phyloP scores from a whole-genome alignment of 768 basidiomycete species.

The Neoboletus subvelutipes region DNA sequence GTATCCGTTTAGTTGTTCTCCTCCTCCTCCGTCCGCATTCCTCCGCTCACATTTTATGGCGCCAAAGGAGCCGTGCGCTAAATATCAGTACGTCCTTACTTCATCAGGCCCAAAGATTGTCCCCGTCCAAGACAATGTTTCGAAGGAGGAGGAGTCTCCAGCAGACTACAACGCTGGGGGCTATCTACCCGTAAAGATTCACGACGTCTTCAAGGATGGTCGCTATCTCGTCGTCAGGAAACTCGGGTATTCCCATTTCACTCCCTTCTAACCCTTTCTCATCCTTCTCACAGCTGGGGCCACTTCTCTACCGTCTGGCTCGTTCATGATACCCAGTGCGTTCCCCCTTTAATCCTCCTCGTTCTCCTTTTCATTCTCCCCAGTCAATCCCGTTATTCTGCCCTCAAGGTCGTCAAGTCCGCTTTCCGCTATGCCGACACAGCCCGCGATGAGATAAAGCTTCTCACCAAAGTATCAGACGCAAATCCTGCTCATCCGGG shows the following conservation, averaged over 20 bases:
- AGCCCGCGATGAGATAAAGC: constrained; percentile 93
- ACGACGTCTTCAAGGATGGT: constrained; percentile 79
- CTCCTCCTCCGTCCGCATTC: not conserved
- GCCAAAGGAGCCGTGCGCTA: constrained; percentile 62
- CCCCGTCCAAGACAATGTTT: constrained; percentile 61
- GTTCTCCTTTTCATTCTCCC: constrained; percentile 14
- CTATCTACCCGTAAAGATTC: constrained; percentile 77
- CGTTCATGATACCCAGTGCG: constrained; percentile 73
- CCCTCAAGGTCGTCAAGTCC: constrained; percentile 94
- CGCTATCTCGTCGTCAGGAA: constrained; percentile 88
- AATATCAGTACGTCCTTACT: constrained; percentile 76
- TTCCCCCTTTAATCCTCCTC: constrained; percentile 20
- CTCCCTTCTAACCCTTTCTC: not conserved
- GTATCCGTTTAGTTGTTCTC: not conserved
- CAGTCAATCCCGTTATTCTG: constrained; percentile 76
- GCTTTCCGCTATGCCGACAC: constrained; percentile 95
- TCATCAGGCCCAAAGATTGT: constrained; percentile 66
- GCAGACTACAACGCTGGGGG: constrained; percentile 82
- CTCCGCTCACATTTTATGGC: constrained; percentile 47
- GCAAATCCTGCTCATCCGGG: constrained; percentile 78
- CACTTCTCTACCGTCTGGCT: constrained; percentile 97
- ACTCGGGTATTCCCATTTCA: constrained; percentile 59
- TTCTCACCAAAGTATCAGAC: constrained; percentile 72
- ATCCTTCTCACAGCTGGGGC: constrained; percentile 65
- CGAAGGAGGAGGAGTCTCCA: constrained; percentile 80